Percentiles rank a stretch among this genome's conserved stretches.
Conservation (phyloP, 129 eudicot genomes). For the Centella asiatica region DNA sequence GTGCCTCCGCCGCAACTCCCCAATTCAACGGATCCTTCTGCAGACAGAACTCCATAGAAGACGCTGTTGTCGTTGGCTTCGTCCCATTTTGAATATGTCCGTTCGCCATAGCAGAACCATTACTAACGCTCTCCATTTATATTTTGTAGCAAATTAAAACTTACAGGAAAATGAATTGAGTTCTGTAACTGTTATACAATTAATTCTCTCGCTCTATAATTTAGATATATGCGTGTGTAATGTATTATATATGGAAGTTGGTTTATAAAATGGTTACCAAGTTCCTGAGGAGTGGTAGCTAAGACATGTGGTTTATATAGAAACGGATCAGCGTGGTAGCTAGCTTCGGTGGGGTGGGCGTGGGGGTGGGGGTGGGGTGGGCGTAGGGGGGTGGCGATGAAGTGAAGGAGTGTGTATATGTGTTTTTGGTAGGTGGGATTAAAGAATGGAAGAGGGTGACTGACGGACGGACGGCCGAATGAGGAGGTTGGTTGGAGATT, state of each 20-base stretch:
- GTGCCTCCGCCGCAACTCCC: conserved; percentile 57
- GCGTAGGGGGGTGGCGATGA: no score
- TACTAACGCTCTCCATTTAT: conserved; percentile 19
- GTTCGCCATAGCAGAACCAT: neutral
- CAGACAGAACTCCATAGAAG: conserved; percentile 25
- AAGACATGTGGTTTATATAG: conserved; percentile 43
- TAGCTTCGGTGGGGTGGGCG: no score
- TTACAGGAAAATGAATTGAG: neutral
- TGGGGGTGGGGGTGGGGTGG: no score
- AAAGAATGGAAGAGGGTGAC: conserved; percentile 15
- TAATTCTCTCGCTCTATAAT: no score
- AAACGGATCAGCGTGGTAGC: neutral
- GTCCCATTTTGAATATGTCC: no score
- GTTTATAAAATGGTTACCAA: conserved; percentile 15
- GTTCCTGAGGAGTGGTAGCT: conserved; percentile 30
- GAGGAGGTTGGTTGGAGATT: conserved; percentile 48
- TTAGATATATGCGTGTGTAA: neutral
- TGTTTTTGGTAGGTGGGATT: conserved; percentile 28
- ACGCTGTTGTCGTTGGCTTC: conserved; percentile 19
- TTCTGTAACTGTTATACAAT: no score
- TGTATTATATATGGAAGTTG: neutral
- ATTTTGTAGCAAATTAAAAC: neutral
- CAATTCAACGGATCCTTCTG: conserved; percentile 55
- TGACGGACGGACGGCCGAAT: conserved; percentile 5
- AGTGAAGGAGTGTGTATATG: no score